Conservation (phyloP, 140 eudicot species). For the Ambrosia hybrid region DNA sequence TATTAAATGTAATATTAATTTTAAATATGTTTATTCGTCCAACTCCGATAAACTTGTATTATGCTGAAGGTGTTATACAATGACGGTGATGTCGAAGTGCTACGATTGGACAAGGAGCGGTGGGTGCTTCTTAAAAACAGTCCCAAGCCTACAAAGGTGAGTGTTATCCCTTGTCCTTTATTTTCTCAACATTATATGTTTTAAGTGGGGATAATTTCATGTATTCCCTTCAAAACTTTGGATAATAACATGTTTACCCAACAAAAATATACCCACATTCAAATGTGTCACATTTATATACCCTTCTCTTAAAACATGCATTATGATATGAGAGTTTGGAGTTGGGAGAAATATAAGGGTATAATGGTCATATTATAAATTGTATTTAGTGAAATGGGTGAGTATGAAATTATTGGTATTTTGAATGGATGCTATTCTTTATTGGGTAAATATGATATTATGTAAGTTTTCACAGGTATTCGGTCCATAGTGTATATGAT, state of each 20-base stretch:
- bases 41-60: conserved; percentile 4
- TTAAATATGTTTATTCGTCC: conserved; percentile 10
- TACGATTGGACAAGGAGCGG: conserved; percentile 75
- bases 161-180: background rate
- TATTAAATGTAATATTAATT: background rate
- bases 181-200: conserved; percentile 16
- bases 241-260: background rate
- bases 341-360: background rate
- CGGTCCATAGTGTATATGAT: background rate
- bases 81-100: conserved; percentile 97
- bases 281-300: background rate
- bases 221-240: background rate
- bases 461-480: background rate
- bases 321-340: conserved; percentile 14
- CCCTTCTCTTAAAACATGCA: background rate
- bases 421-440: background rate
- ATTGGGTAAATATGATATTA: background rate
- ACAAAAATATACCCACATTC: background rate
- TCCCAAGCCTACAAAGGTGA: conserved; percentile 53
- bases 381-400: background rate
- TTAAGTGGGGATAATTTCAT: background rate
- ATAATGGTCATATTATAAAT: background rate
- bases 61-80: conserved; percentile 66
- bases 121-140: conserved; percentile 69
- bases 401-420: background rate